Evolutionary conservation across 257 asterid genomes (phyloP).

Genomic region (Paulownia fortunei): DNA sequence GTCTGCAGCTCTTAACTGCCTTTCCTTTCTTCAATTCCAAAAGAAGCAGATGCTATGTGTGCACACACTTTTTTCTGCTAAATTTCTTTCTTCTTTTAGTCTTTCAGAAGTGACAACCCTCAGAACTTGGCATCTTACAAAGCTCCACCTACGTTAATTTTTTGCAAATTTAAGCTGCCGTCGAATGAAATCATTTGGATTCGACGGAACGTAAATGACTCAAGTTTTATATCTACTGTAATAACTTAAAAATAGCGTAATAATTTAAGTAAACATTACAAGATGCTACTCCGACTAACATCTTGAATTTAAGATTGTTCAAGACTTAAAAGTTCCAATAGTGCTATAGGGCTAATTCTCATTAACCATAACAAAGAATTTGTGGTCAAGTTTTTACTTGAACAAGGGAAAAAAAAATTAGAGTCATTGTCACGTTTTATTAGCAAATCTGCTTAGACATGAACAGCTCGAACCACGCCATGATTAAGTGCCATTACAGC

Average conservation of each 20-base stretch:
- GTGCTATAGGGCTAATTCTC: no score
- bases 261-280: no score
- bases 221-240: no score
- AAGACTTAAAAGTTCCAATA: no score
- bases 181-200: no score
- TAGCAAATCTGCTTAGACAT: slow-evolving; percentile 12
- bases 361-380: background rate
- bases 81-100: background rate
- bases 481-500: slow-evolving; percentile 35
- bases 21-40: slow-evolving; percentile 10
- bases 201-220: no score
- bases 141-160: background rate
- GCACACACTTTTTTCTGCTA: background rate
- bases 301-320: no score
- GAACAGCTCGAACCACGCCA: slow-evolving; percentile 29
- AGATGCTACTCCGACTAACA: no score
- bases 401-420: background rate
- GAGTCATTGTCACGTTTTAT: slow-evolving; percentile 22
- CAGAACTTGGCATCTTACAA: slow-evolving; percentile 15
- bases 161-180: no score
- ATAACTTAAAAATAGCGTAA: no score
- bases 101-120: slow-evolving; percentile 20
- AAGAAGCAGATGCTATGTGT: slow-evolving; percentile 14
- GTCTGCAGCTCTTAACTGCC: slow-evolving; percentile 26
- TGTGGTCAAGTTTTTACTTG: slow-evolving; percentile 18